Conservation (phyloP, 768 basidiomycete species). For the Lentinula lateritia region DNA sequence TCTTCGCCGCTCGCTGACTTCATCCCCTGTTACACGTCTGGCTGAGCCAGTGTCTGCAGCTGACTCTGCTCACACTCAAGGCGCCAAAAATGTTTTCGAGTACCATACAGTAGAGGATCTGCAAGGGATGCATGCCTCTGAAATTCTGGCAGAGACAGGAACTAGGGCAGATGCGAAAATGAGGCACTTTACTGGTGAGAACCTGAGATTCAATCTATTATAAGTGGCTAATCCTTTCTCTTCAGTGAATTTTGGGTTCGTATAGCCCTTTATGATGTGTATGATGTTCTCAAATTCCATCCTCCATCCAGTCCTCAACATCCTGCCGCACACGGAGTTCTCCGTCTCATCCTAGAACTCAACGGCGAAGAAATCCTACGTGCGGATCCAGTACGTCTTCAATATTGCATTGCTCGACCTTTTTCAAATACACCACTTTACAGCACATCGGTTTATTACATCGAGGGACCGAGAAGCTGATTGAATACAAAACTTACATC, state of each 20-base stretch:
- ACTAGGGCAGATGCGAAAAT: conserved; percentile 71
- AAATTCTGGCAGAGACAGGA: conserved; percentile 75
- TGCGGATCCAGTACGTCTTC: conserved; percentile 65
- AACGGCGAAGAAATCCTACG: conserved; percentile 95
- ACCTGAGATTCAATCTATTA: background rate
- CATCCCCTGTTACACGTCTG: conserved; percentile 24
- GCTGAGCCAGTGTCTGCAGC: conserved; percentile 22
- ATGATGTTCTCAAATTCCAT: background rate
- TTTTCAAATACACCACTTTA: conserved; percentile 5
- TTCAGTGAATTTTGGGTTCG: conserved; percentile 88
- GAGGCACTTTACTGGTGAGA: conserved; percentile 89
- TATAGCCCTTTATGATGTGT: background rate
- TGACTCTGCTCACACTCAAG: conserved; percentile 23
- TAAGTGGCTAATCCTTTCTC: background rate
- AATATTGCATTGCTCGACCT: background rate
- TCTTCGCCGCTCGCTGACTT: conserved; percentile 30
- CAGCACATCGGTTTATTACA: conserved; percentile 95
- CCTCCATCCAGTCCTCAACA: conserved; percentile 78
- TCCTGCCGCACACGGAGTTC: conserved; percentile 97
- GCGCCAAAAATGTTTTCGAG: conserved; percentile 47
- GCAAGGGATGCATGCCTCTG: conserved; percentile 70
- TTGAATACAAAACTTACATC: conserved; percentile 97
- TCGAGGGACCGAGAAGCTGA: conserved; percentile 96
- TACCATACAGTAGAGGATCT: conserved; percentile 81
- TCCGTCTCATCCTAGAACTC: conserved; percentile 94